Base-by-base conservation (phyloP, 2,329 filamentous ascomycete species). In the Myrmaecium sp. region DNA sequence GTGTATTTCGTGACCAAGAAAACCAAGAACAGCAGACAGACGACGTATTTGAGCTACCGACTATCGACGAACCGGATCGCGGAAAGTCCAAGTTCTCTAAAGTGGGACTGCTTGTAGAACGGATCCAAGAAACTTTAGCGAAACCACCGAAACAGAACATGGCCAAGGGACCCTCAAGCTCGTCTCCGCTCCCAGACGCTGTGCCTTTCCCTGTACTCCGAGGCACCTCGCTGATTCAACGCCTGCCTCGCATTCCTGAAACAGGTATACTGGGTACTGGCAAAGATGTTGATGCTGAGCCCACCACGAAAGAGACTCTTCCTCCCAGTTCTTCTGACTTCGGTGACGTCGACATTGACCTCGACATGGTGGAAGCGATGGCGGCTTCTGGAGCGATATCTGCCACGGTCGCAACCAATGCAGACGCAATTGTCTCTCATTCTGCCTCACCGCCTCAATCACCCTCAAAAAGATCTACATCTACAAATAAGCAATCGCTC, bases 91-190 rank as follows among this genome's bases (percentile, higher is more conserved):
- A 38, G 25, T 23, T 25, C 36, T 54, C 33, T 36, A 44, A 27
- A 35, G 29, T 42, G 9, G 35, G 41, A 14, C 27, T 39, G 5
- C 44, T 52, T 37, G 44, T 63, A 4, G 51, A 61, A 34, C 48
- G 49, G 26, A 54, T 63, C 37, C 53, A 55, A 32, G 55, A 60
- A 27, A 53, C 54, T 19, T 46, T 61, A 5, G 41, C 46, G 3
- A 45, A 50, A 5, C 40, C 40, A 20, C 36, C 40, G 6, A 36
- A 36, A 17, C 25, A 33, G 5, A 34, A 39, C 6, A 33, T 32
- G 8, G 41, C 41, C 5, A 36, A 43, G 10, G 38, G 44, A 13
- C 58, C 57, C 2, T 58, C 57, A 6, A 62, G 58, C 38, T 62
- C 59, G 6, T 60, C 55, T 16, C 58, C 58, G 1, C 35, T 60